Conservation (phyloP, 352 stramenopile species). For the Pythium pectinolyticum region DNA sequence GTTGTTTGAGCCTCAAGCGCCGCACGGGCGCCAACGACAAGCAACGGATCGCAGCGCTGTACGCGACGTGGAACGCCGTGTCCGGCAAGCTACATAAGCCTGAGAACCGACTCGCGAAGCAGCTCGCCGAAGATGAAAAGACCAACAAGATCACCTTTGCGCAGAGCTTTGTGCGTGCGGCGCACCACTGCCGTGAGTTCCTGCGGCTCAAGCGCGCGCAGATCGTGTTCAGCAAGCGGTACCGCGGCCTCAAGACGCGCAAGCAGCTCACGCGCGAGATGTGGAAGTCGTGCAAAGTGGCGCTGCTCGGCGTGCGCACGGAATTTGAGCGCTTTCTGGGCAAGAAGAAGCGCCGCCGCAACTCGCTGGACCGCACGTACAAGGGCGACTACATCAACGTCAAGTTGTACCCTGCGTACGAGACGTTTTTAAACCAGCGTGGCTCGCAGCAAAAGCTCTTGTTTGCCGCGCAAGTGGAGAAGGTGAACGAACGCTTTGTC, state of each 20-base stretch:
- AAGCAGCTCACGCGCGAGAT: slow-evolving; percentile 66
- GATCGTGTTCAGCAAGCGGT: slow-evolving; percentile 77
- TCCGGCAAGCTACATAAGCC: slow-evolving; percentile 52
- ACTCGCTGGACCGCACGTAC: slow-evolving; percentile 76
- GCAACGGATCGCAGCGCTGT: slow-evolving; percentile 49
- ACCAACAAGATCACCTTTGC: slow-evolving; percentile 70
- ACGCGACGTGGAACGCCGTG: slow-evolving; percentile 58
- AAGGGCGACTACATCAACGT: slow-evolving; percentile 79
- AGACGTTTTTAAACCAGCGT: slow-evolving; percentile 56
- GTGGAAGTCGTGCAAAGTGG: slow-evolving; percentile 72
- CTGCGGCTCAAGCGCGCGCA: slow-evolving; percentile 59
- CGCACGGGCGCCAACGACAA: slow-evolving; percentile 56
- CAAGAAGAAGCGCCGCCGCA: slow-evolving; percentile 84
- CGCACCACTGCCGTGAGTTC: slow-evolving; percentile 51
- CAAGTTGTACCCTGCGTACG: slow-evolving; percentile 67
- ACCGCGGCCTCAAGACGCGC: slow-evolving; percentile 70
- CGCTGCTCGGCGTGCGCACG: slow-evolving; percentile 72
- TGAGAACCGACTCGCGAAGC: slow-evolving; percentile 43
- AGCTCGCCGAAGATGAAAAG: slow-evolving; percentile 59
- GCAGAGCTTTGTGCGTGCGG: slow-evolving; percentile 70
- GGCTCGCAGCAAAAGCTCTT: slow-evolving; percentile 64
- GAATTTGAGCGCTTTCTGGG: slow-evolving; percentile 84
- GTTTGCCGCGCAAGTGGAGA: slow-evolving; percentile 69
- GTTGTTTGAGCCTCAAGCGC: slow-evolving; percentile 53
- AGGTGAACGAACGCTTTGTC: slow-evolving; percentile 85